Conservation (phyloP, 495 filamentous ascomycete genomes). For the Mytilinidion resinicola region DNA sequence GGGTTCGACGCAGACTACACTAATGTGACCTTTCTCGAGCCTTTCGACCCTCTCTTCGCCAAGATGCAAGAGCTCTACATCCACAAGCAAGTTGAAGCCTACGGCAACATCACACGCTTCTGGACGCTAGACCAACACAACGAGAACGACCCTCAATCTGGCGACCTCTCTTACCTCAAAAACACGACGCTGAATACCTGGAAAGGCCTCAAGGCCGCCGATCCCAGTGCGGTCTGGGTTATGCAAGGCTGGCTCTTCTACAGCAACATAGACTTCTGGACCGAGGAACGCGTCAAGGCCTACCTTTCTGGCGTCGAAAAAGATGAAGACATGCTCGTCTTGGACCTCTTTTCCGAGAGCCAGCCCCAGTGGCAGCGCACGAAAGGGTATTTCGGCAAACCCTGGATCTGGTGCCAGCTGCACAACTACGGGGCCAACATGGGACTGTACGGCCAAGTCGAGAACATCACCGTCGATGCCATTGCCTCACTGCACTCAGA, state of each 20-base stretch:
- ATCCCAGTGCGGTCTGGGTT: conserved; percentile 47
- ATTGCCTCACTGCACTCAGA: conserved; percentile 41
- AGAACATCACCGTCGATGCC: conserved; percentile 44
- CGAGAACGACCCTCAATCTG: conserved; percentile 47
- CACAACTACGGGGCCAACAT: conserved; percentile 49
- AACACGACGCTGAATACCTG: conserved; percentile 44
- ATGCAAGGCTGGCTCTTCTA: conserved; percentile 55
- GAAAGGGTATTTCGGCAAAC: conserved; percentile 47
- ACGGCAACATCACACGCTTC: conserved; percentile 47
- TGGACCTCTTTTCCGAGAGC: conserved; percentile 49
- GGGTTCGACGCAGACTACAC: conserved; percentile 42
- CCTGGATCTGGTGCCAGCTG: conserved; percentile 39
- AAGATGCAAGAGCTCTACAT: conserved; percentile 45
- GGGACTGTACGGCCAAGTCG: conserved; percentile 48
- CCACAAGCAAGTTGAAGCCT: conserved; percentile 42
- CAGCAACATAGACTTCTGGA: conserved; percentile 44
- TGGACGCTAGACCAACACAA: conserved; percentile 52
- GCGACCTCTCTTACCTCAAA: conserved; percentile 42
- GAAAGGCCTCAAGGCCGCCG: conserved; percentile 40
- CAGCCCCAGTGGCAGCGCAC: conserved; percentile 49
- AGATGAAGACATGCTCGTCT: conserved; percentile 44
- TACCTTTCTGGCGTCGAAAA: conserved; percentile 45
- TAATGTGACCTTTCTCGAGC: conserved; percentile 47
- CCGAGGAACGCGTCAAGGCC: conserved; percentile 43
- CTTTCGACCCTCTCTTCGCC: conserved; percentile 42